Conservation (phyloP, 1,139 yeast species). For the Ogataea hybrid region DNA sequence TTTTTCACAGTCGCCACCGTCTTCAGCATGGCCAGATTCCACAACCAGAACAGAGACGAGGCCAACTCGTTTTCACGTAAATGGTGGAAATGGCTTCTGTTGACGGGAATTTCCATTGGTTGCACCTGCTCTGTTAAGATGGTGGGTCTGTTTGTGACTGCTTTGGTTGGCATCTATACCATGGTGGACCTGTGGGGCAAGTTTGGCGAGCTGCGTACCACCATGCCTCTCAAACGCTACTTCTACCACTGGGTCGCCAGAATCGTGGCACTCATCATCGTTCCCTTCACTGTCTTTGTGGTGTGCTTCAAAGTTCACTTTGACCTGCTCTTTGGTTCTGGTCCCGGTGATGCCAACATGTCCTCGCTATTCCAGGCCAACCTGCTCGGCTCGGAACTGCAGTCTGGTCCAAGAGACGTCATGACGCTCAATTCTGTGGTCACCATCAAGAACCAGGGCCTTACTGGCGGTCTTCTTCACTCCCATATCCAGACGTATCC, state of each 20-base stretch:
- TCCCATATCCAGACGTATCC: constrained; percentile 94
- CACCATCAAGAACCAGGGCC: constrained; percentile 86
- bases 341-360: constrained; percentile 98
- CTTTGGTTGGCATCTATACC: constrained; percentile 75
- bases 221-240: constrained; percentile 50
- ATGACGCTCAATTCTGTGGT: constrained; percentile 74
- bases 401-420: constrained; percentile 86
- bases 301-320: constrained; percentile 72
- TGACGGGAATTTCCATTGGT: constrained; percentile 75
- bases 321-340: constrained; percentile 66
- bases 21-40: constrained; percentile 75
- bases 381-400: constrained; percentile 73
- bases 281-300: constrained; percentile 63
- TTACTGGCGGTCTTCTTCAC: constrained; percentile 89
- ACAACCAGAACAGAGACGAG: constrained; percentile 59
- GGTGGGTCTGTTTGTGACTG: constrained; percentile 78
- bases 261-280: constrained; percentile 53
- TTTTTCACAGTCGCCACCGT: constrained; percentile 88
- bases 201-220: constrained; percentile 50
- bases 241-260: constrained; percentile 65
- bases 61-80: constrained; percentile 56
- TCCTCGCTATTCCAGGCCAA: constrained; percentile 96
- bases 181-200: constrained; percentile 69
- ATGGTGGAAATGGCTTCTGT: constrained; percentile 93
- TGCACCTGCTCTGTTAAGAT: constrained; percentile 81